Percentiles rank a stretch among this genome's conserved stretches.
Evolutionary conservation across 176 grass and related monocot species (phyloP).

Genomic region (Oryza punctata): DNA sequence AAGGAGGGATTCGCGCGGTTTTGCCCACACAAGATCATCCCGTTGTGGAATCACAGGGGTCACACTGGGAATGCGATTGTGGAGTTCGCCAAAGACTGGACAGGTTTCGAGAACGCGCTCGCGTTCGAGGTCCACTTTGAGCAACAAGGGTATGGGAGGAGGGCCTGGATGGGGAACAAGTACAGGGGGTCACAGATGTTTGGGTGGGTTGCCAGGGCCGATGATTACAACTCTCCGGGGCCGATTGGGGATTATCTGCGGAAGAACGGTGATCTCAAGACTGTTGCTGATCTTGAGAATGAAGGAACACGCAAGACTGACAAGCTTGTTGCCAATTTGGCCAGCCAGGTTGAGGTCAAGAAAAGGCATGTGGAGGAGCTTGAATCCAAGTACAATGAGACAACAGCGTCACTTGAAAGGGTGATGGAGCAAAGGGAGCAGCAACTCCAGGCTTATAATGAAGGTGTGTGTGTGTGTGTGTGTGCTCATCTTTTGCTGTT

Average conservation of each 20-base stretch:
- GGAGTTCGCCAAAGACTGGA: constrained; percentile 64
- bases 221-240: constrained; percentile 48
- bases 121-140: constrained; percentile 60
- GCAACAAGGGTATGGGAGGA: constrained; percentile 44
- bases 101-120: constrained; percentile 51
- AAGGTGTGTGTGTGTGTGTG: constrained; percentile 55
- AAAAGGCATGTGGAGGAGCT: constrained; percentile 48
- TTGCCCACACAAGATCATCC: constrained; percentile 38
- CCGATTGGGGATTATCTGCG: constrained; percentile 49
- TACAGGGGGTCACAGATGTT: constrained; percentile 32
- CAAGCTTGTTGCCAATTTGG: constrained; percentile 50
- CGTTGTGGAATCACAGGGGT: constrained; percentile 62
- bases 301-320: constrained; percentile 55
- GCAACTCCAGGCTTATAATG: constrained; percentile 47
- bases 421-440: constrained; percentile 67
- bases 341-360: constrained; percentile 53
- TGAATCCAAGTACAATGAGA: constrained; percentile 52
- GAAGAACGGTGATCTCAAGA: constrained; percentile 62
- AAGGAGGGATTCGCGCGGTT: constrained; percentile 27
- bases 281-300: constrained; percentile 49
- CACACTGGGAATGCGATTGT: constrained; percentile 62
- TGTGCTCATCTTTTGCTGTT: not conserved
- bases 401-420: constrained; percentile 41
- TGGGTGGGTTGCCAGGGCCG: constrained; percentile 61
- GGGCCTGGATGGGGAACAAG: constrained; percentile 48